Conservation (phyloP, 139 green algal species). For the Volvox africanus region DNA sequence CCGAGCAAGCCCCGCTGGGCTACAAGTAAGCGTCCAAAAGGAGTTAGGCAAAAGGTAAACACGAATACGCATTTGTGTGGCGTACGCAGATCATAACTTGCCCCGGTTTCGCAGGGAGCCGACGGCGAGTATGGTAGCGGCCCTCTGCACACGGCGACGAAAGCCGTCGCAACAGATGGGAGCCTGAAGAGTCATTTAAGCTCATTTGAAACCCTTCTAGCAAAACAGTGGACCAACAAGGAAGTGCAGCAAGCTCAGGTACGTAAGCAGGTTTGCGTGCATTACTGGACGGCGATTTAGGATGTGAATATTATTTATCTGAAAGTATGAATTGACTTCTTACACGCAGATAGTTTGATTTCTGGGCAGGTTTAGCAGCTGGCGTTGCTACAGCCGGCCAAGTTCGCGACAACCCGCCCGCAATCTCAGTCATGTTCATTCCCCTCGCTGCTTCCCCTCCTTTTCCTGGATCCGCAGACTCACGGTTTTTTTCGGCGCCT, state of each 20-base stretch:
- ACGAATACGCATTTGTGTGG: not conserved
- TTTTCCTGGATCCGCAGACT: not conserved
- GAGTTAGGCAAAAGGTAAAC: not conserved
- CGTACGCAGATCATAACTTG: not conserved
- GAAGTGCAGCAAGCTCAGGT: slow-evolving; percentile 41
- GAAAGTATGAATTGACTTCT: no score
- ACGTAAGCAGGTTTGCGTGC: no score
- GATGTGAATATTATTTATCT: no score
- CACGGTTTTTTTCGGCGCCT: slow-evolving; percentile 41
- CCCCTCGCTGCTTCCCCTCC: no score
- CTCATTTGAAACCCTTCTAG: slow-evolving; percentile 11
- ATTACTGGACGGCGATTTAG: no score
- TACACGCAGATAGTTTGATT: no score
- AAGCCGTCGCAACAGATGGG: not conserved
- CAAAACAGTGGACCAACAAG: not conserved
- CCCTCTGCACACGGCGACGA: slow-evolving; percentile 4
- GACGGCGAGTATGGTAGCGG: not conserved
- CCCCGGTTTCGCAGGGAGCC: not conserved
- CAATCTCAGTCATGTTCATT: no score
- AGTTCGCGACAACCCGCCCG: not conserved
- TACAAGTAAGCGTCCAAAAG: not conserved
- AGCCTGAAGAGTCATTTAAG: not conserved
- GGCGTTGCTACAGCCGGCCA: not conserved
- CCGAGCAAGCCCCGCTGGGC: not conserved
- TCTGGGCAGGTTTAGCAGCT: no score